Conservation (phyloP, 257 asterid genomes). For the Ocimum tenuiflorum region DNA sequence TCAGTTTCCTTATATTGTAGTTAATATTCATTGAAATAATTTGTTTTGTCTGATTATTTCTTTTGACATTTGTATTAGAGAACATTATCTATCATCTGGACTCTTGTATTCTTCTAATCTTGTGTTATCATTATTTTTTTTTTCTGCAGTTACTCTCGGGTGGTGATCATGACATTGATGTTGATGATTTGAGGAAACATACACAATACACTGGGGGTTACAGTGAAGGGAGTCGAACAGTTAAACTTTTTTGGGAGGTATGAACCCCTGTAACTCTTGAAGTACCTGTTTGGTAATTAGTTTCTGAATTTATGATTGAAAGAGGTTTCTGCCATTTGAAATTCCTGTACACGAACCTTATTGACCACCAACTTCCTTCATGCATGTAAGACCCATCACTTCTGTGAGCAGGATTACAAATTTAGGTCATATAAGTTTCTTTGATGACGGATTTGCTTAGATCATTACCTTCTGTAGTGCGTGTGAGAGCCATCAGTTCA, state of each 20-base stretch:
- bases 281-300: background rate
- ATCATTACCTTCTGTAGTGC: too few species aligned
- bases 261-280: constrained; percentile 12
- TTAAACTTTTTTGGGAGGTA: constrained; percentile 98
- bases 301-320: constrained; percentile 1
- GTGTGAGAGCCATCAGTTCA: too few species aligned
- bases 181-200: constrained; percentile 70
- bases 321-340: constrained; percentile 9
- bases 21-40: background rate
- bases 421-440: background rate
- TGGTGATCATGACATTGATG: constrained; percentile 86
- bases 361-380: background rate
- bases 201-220: constrained; percentile 93
- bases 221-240: constrained; percentile 73
- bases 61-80: background rate
- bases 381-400: background rate
- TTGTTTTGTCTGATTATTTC: constrained; percentile 7
- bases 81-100: background rate
- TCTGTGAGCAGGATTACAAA: background rate
- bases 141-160: constrained; percentile 77
- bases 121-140: too few species aligned
- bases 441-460: background rate
- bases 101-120: constrained; percentile 19
- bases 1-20: background rate
- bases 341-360: background rate